A percentile compares a stretch with the other conserved stretches of the same genome.
Evolutionary conservation across 805 yeast species (phyloP).

Genomic region (Clavispora phyllophila): DNA sequence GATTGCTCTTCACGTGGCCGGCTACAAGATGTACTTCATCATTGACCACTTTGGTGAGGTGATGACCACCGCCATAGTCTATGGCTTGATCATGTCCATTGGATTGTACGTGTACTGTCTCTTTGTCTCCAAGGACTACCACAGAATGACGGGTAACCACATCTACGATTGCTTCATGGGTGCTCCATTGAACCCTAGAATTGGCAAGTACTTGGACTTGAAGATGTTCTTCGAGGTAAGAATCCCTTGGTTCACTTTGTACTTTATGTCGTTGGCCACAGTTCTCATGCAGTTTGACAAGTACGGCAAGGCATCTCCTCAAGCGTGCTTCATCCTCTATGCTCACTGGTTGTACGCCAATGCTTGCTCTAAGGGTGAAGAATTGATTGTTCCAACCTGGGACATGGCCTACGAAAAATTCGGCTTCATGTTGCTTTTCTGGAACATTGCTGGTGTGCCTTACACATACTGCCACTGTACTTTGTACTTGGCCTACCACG

Average conservation of each 20-base stretch:
- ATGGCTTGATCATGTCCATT: constrained; percentile 69
- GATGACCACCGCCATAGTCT: constrained; percentile 84
- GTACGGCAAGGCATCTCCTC: constrained; percentile 77
- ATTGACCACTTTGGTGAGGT: constrained; percentile 84
- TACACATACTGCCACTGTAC: constrained; percentile 96
- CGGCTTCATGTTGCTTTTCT: constrained; percentile 97
- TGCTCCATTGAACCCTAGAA: constrained; percentile 92
- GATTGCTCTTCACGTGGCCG: constrained; percentile 63
- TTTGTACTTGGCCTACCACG: constrained; percentile 73
- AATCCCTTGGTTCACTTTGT: constrained; percentile 91
- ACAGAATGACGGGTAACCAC: constrained; percentile 86
- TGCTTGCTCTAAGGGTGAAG: constrained; percentile 97
- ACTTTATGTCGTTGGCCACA: constrained; percentile 70
- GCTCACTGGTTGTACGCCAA: constrained; percentile 96
- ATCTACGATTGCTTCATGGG: constrained; percentile 95
- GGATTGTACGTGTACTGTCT: constrained; percentile 66
- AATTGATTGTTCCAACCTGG: constrained; percentile 96
- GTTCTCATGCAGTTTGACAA: constrained; percentile 74
- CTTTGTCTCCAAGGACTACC: constrained; percentile 65
- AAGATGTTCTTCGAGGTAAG: constrained; percentile 98
- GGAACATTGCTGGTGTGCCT: constrained; percentile 99
- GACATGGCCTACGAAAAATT: constrained; percentile 99
- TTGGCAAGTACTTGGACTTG: constrained; percentile 79
- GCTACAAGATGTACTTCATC: constrained; percentile 69
- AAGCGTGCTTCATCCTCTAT: constrained; percentile 62